These are phyloP conservation scores for Aspergillus pseudoterreus DNA, from an alignment of 2,329 filamentous ascomycete genomes.

Conservation along the genomic window DNA sequence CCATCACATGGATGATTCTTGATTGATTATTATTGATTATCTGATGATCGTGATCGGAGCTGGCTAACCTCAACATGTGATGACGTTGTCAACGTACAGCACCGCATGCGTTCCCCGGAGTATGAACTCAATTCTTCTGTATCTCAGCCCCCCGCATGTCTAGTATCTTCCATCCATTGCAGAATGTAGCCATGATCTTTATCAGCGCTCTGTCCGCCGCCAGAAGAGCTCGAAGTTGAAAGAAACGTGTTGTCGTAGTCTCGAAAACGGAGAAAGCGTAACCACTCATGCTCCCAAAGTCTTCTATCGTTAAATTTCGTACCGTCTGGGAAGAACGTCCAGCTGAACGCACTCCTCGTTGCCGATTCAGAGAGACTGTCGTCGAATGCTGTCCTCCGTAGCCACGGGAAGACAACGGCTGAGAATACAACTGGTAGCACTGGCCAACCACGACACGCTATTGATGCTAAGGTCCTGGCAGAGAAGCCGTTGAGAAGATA, in stretches of 20 bases:
- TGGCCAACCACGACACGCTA: too few species aligned
- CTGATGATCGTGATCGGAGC: neutral
- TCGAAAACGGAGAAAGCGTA: neutral
- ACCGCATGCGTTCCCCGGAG: too few species aligned
- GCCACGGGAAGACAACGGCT: neutral
- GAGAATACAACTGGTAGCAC: neutral
- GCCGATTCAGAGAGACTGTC: neutral
- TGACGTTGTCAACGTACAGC: too few species aligned
- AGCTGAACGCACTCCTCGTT: neutral
- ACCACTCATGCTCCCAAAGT: constrained; percentile 1
- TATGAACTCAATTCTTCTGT: neutral
- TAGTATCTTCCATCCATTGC: neutral
- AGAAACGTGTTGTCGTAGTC: neutral
- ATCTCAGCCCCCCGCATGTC: too few species aligned
- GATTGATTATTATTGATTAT: neutral
- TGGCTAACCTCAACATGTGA: too few species aligned
- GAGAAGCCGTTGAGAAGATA: too few species aligned
- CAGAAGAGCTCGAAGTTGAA: neutral
- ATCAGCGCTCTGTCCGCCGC: neutral
- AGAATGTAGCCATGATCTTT: neutral
- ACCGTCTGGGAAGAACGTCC: neutral
- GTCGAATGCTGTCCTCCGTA: neutral
- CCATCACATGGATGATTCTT: neutral
- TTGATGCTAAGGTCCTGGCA: too few species aligned
- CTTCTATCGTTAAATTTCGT: neutral